A percentile compares a stretch with the other conserved stretches of the same genome.
Evolutionary conservation across 1,284 basidiomycete species (phyloP).

Genomic region (Leccinum pachyderme): DNA sequence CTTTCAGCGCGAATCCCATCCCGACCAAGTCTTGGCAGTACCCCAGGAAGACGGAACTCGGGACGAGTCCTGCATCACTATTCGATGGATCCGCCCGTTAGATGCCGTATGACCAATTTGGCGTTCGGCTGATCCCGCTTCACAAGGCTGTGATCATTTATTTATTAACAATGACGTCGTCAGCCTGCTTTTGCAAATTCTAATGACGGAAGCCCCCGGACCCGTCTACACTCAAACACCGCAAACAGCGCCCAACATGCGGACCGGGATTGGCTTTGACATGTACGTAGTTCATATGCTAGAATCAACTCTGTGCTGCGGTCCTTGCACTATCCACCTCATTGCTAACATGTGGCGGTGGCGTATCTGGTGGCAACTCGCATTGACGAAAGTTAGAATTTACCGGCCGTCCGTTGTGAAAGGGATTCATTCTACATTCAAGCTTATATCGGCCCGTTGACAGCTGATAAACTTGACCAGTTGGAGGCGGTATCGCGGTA

Average conservation of each 20-base stretch:
- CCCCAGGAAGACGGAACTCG: constrained; percentile 6
- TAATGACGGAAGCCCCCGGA: too few species aligned
- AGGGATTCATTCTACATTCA: too few species aligned
- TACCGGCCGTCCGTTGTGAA: too few species aligned
- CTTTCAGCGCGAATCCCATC: constrained; percentile 17
- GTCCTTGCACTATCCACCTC: background rate
- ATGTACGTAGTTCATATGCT: too few species aligned
- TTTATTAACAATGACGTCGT: background rate
- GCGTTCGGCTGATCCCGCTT: background rate
- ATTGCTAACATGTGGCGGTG: too few species aligned
- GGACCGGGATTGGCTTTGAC: background rate
- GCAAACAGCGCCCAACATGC: background rate
- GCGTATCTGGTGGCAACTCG: too few species aligned
- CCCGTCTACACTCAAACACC: background rate
- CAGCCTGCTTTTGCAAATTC: background rate
- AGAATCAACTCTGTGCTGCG: background rate
- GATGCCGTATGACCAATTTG: constrained; percentile 35
- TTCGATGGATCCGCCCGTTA: constrained; percentile 47
- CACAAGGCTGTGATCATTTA: background rate
- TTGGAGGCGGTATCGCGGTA: too few species aligned
- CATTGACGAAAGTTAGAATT: too few species aligned
- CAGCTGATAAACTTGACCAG: too few species aligned
- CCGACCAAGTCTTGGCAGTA: constrained; percentile 26
- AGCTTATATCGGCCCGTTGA: too few species aligned
- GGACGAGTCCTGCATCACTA: constrained; percentile 44